Conservation (phyloP, 352 stramenopile species). For the Globisporangium okanoganense region DNA sequence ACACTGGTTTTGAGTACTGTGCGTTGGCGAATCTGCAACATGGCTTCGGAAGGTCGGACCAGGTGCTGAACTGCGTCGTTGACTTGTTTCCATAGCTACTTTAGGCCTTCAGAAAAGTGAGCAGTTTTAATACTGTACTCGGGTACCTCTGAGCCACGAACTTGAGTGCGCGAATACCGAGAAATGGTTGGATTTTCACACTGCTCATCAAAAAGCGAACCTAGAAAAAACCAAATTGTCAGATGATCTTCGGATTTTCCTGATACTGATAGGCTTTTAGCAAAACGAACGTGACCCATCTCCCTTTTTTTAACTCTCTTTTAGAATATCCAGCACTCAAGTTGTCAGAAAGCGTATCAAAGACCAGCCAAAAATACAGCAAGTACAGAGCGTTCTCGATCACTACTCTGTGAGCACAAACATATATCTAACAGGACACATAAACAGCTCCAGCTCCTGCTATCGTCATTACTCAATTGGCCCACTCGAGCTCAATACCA, state of each 20-base stretch:
- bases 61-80: no score
- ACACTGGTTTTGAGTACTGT: no score
- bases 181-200: background rate
- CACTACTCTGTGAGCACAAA: no score
- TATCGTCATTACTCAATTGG: background rate
- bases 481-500: slow-evolving; percentile 1
- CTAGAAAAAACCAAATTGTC: no score
- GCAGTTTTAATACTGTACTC: no score
- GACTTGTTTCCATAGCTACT: no score
- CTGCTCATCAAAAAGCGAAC: background rate
- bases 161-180: background rate
- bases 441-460: background rate
- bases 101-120: no score
- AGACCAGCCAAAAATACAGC: background rate
- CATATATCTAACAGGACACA: background rate
- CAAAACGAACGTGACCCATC: no score
- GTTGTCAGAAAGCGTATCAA: background rate
- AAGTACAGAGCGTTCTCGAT: background rate
- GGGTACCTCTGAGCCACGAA: background rate
- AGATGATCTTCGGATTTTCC: no score
- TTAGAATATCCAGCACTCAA: background rate
- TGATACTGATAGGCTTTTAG: no score
- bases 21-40: no score
- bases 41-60: no score
- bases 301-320: background rate